Percentiles rank a stretch among this genome's conserved stretches.
Conservation (phyloP, 305 asterid genomes). For the Fraxinus nigra region DNA sequence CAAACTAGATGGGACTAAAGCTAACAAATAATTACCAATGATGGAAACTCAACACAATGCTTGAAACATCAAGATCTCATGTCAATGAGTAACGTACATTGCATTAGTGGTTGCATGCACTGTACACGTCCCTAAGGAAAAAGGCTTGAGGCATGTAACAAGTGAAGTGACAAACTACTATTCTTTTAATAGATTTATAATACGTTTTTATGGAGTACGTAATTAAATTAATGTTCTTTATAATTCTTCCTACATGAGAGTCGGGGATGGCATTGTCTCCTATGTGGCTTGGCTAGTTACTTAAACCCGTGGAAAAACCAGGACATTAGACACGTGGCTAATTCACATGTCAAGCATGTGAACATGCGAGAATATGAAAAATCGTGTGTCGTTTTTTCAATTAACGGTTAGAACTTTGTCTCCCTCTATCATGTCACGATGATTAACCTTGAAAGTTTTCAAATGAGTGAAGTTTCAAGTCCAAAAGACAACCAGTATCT, state of each 20-base stretch:
- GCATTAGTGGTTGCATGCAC: neutral
- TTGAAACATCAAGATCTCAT: neutral
- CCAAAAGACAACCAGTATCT: neutral
- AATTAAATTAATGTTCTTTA: neutral
- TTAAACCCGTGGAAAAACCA: neutral
- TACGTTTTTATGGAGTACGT: neutral
- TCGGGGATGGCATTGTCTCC: neutral
- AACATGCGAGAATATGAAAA: neutral
- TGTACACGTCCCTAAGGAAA: neutral
- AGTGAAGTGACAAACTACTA: neutral
- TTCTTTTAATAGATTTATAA: neutral
- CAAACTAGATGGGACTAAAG: neutral
- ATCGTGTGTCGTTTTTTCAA: neutral
- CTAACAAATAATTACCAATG: neutral
- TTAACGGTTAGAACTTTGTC: neutral
- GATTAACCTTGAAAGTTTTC: neutral
- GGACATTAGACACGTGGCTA: neutral
- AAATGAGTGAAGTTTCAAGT: neutral
- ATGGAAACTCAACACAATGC: neutral
- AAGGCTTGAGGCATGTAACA: neutral
- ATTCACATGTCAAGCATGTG: neutral
- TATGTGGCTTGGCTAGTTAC: neutral
- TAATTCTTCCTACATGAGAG: neutral
- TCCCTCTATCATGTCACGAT: neutral
- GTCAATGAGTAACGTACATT: neutral